Conservation (phyloP, 1,139 yeast genomes). For the Saccharomyces pastorianus region DNA sequence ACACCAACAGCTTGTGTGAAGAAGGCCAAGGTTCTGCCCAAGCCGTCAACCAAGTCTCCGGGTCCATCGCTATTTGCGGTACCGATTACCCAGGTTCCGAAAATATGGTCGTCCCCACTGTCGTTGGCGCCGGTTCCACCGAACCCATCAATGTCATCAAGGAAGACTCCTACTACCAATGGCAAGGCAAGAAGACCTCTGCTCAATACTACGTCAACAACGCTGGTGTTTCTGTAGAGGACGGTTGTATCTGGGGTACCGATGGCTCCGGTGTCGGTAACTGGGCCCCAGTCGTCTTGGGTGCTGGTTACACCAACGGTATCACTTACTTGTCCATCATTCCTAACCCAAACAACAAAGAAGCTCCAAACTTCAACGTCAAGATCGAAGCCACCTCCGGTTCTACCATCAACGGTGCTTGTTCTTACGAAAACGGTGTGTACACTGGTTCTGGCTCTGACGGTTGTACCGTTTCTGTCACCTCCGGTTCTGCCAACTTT, state of each 20-base stretch:
- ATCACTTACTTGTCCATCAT: slow-evolving; percentile 80
- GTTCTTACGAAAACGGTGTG: slow-evolving; percentile 70
- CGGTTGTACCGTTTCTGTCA: slow-evolving; percentile 92
- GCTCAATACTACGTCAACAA: slow-evolving; percentile 95
- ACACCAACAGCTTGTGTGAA: slow-evolving; percentile 61
- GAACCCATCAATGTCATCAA: slow-evolving; percentile 73
- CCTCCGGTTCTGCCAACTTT: slow-evolving; percentile 61
- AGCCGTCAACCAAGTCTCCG: slow-evolving; percentile 55
- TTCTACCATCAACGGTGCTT: slow-evolving; percentile 60
- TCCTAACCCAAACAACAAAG: slow-evolving; percentile 86
- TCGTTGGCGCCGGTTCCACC: slow-evolving; percentile 58
- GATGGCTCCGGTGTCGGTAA: slow-evolving; percentile 78
- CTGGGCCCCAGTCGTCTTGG: slow-evolving; percentile 96
- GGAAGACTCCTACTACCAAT: slow-evolving; percentile 63
- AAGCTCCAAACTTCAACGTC: slow-evolving; percentile 74
- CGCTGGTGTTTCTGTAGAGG: slow-evolving; percentile 82
- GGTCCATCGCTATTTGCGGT: slow-evolving; percentile 82
- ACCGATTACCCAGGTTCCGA: slow-evolving; percentile 99
- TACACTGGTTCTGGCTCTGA: slow-evolving; percentile 63
- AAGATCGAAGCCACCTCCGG: slow-evolving; percentile 72
- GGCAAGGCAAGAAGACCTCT: slow-evolving; percentile 80
- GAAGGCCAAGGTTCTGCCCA: slow-evolving; percentile 70
- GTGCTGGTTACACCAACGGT: slow-evolving; percentile 81
- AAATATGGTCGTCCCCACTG: slow-evolving; percentile 92
- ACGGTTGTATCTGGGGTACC: slow-evolving; percentile 92